These are phyloP conservation scores for Hypoxylon sp. DNA, from an alignment of 2,329 filamentous ascomycete genomes.

Conservation along the genomic window DNA sequence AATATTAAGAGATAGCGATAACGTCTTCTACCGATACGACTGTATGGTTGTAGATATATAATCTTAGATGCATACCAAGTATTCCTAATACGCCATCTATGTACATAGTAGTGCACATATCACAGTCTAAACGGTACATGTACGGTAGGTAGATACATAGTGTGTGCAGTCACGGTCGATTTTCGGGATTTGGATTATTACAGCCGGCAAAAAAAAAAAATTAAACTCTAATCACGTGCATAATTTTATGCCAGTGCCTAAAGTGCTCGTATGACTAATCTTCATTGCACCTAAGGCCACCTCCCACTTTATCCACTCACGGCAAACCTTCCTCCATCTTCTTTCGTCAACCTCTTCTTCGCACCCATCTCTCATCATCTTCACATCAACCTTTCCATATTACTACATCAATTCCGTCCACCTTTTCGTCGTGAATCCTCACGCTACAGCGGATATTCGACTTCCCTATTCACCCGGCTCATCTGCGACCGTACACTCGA, in stretches of 20 bases:
- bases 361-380: conserved; percentile 19
- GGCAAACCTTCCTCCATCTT: conserved; percentile 25
- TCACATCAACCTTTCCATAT: conserved; percentile 17
- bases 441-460: conserved; percentile 5
- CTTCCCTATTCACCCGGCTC: background rate
- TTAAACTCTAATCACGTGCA: conserved; percentile 13
- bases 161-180: conserved; percentile 1
- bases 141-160: too few relatives aligned
- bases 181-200: conserved; percentile 3
- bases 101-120: too few relatives aligned
- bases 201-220: conserved; percentile 4
- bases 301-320: conserved; percentile 26
- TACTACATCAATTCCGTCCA: background rate
- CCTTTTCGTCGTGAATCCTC: conserved; percentile 7
- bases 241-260: conserved; percentile 1
- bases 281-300: conserved; percentile 14
- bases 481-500: conserved; percentile 14
- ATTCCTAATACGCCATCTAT: too few relatives aligned
- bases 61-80: too few relatives aligned
- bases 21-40: too few relatives aligned
- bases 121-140: background rate
- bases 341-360: conserved; percentile 11
- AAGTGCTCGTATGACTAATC: conserved; percentile 34
- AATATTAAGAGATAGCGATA: too few relatives aligned
- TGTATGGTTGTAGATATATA: too few relatives aligned